phyloP scores from a whole-genome alignment of 345 rosid genomes.

The Hibiscus trionum region DNA sequence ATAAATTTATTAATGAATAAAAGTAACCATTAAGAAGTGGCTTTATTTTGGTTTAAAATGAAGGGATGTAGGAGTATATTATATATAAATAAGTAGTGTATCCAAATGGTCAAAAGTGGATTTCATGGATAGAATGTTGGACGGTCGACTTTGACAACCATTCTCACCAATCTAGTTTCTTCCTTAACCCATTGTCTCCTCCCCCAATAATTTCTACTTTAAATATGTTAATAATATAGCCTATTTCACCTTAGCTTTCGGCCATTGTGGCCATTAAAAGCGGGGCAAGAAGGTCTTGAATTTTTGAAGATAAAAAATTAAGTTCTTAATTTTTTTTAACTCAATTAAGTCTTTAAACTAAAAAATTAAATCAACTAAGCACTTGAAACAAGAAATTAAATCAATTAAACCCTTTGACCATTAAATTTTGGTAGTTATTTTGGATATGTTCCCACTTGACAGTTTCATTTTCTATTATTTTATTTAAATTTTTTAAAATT shows the following conservation, averaged over 20 bases:
- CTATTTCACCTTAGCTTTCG: not conserved
- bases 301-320: no score
- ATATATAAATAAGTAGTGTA: not conserved
- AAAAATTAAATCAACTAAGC: no score
- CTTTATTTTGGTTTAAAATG: not conserved
- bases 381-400: no score
- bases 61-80: not conserved
- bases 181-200: not conserved
- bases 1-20: not conserved
- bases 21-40: slow-evolving; percentile 11
- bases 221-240: not conserved
- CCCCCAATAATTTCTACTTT: not conserved
- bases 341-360: no score
- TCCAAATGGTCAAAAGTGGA: slow-evolving; percentile 34
- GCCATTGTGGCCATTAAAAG: not conserved
- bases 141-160: slow-evolving; percentile 11
- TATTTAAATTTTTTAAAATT: no score
- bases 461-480: no score
- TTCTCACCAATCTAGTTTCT: slow-evolving; percentile 3
- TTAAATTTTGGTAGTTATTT: no score
- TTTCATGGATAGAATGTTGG: slow-evolving; percentile 15
- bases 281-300: no score
- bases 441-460: no score
- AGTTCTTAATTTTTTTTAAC: no score
- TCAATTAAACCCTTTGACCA: no score